Evolutionary conservation across 139 green algal species (phyloP), one percentile per base, ranked within the genome.

Genomic region (Picochlorum sp.): DNA sequence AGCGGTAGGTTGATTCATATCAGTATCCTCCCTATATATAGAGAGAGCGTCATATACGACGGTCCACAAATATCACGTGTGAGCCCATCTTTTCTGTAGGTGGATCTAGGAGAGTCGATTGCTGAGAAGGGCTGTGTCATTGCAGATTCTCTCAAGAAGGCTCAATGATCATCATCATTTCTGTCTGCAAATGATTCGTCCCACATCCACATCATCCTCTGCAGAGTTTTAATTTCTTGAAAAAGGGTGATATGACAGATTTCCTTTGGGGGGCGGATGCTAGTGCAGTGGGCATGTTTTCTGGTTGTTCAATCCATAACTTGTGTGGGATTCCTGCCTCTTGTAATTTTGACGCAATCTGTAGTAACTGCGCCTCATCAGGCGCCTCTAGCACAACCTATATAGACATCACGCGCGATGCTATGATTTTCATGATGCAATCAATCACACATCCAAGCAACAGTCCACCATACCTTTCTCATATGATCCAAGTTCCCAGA

Each of bases 241-340:
- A 86, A 51, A 82, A 70, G 9, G 69, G 47, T 7, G 63, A 69
- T 14, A 95, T 73, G 10, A 73, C 18, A 0, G 67, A 76, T 60
- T 95, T 95, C 18, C 51, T 65, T 50, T 84, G 86, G 0, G 92
- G 92, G 37, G 83, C 84, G 11, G 88, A 96, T 26, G 92, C 92
- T 13, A 98, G 65, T 64, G 83, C 92, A 0, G 92, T 98, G 2
- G 82, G 62, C 61, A 86, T 87, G 68, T 93, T 71, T 70, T 98
- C 92, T 8, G 92, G 92, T 78, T 98, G 92, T 76, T 98, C 92
- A 6, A 95, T 62, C 92, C 92, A 98, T 44, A 97, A 73, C 72
- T 94, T 95, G 77, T 95, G 84, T 14, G 45, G 28, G 8, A 98
- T 68, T 20, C 85, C 86, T 21, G 73, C 82, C 26, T 84, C 79